phyloP scores from a whole-genome alignment of 345 rosid genomes.

The Murraya koenigii region DNA sequence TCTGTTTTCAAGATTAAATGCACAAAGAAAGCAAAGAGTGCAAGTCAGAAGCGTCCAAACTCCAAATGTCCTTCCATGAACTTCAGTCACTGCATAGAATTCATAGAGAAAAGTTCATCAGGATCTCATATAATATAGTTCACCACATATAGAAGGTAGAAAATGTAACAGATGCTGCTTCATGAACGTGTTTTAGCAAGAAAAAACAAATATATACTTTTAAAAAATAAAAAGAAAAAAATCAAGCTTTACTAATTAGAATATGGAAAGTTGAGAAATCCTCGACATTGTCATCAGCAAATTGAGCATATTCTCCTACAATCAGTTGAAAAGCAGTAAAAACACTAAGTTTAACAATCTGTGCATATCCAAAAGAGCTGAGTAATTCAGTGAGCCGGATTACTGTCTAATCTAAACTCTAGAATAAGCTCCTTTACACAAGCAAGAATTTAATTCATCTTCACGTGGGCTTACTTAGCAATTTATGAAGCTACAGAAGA shows the following conservation, averaged over 20 bases:
- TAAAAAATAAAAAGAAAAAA: no score
- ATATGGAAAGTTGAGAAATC: background rate
- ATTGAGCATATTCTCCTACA: background rate
- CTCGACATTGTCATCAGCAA: background rate
- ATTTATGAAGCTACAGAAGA: background rate
- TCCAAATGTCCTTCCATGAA: conserved; percentile 96
- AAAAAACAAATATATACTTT: background rate
- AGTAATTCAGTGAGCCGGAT: background rate
- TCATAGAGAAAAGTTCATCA: conserved; percentile 5
- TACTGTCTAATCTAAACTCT: background rate
- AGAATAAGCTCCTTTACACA: no score
- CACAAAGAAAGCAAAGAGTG: conserved; percentile 93
- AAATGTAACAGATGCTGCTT: background rate
- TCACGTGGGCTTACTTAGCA: background rate
- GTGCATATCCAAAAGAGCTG: background rate
- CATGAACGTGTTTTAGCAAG: background rate
- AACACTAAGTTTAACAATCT: background rate
- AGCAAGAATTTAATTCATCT: background rate
- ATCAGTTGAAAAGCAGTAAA: background rate
- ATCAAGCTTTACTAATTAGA: background rate
- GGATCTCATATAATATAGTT: background rate
- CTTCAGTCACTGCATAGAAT: conserved; percentile 75
- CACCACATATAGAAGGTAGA: background rate
- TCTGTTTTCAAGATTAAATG: conserved; percentile 78
- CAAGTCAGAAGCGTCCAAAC: conserved; percentile 95